Conservation (phyloP, 371 early-diverging fungal genomes). For the Umbelopsis sp. region DNA sequence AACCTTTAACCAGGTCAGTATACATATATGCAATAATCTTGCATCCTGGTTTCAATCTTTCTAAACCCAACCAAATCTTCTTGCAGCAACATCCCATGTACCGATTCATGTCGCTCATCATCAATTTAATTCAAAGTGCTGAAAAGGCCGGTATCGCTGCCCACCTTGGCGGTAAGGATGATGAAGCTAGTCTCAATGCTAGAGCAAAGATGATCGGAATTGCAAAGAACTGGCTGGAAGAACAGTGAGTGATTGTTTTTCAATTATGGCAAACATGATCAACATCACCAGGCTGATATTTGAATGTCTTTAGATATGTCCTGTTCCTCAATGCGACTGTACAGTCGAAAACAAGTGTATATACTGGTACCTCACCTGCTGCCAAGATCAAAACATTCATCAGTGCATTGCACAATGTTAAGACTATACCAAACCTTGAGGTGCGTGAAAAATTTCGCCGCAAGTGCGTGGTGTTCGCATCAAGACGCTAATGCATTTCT, state of each 20-base stretch:
- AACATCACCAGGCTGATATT: background rate
- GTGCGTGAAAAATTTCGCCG: background rate
- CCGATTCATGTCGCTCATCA: background rate
- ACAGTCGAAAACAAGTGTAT: background rate
- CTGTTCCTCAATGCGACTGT: background rate
- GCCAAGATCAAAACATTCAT: slow-evolving; percentile 4
- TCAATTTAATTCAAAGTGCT: background rate
- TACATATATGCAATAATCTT: background rate
- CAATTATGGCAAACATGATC: background rate
- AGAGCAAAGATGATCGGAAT: background rate
- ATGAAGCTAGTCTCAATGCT: background rate
- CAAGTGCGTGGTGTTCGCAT: background rate
- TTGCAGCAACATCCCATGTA: background rate
- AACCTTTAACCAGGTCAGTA: background rate
- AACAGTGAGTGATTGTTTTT: background rate
- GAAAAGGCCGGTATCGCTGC: background rate
- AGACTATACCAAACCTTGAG: slow-evolving; percentile 15
- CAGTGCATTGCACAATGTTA: background rate
- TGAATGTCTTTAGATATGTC: background rate
- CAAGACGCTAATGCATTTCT: too few relatives aligned
- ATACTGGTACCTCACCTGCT: background rate
- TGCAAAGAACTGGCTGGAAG: slow-evolving; percentile 2
- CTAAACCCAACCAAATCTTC: background rate
- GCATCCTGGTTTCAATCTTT: background rate
- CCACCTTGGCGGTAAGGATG: background rate